phyloP scores from a whole-genome alignment of 768 basidiomycete species.

The Mycena crocata region DNA sequence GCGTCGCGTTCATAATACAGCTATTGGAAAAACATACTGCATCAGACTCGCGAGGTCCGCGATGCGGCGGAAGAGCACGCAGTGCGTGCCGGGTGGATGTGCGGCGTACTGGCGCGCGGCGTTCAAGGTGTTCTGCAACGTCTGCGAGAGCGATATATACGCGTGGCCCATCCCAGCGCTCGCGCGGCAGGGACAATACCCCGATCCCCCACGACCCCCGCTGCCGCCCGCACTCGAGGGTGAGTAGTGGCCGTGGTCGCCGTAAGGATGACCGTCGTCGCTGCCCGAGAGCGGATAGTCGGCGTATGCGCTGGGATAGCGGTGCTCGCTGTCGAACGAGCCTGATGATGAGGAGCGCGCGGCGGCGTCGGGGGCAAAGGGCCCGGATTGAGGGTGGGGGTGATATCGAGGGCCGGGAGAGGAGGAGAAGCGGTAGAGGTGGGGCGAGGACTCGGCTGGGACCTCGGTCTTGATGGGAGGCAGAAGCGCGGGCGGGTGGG shows the following conservation, averaged over 20 bases:
- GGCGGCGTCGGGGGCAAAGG: too few species aligned
- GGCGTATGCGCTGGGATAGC: constrained; percentile 44
- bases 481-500: constrained; percentile 32
- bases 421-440: constrained; percentile 78
- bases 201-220: neutral
- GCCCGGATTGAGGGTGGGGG: too few species aligned
- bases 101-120: constrained; percentile 72
- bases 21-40: constrained; percentile 62
- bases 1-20: too few species aligned
- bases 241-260: constrained; percentile 47
- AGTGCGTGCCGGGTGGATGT: constrained; percentile 64
- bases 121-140: constrained; percentile 67
- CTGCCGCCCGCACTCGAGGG: constrained; percentile 47
- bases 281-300: constrained; percentile 45
- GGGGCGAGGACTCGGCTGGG: constrained; percentile 58
- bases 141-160: constrained; percentile 71
- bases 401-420: constrained; percentile 51
- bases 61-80: constrained; percentile 68
- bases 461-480: constrained; percentile 77
- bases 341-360: too few species aligned
- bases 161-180: constrained; percentile 69
- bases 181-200: constrained; percentile 70
- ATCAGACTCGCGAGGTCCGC: constrained; percentile 70
- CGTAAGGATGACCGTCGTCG: constrained; percentile 53
- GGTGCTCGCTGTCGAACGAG: neutral